A percentile compares a stretch with the other conserved stretches of the same genome.
Evolutionary conservation across 2,329 filamentous ascomycete species (phyloP).

Genomic region (Calonectria multiphialidica): DNA sequence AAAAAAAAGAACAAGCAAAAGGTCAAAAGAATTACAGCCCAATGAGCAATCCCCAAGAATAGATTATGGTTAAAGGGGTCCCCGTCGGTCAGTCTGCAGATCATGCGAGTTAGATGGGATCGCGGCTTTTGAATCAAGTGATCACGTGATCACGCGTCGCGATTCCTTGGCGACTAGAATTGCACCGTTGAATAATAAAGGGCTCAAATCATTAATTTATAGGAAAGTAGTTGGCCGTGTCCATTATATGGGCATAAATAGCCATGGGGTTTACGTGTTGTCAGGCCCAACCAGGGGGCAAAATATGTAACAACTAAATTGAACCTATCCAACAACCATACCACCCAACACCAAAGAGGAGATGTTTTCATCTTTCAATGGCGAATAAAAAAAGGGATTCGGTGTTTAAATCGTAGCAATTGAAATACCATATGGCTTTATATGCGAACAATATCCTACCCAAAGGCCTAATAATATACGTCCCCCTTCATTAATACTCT

Average conservation of each 20-base stretch:
- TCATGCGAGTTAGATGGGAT: background rate
- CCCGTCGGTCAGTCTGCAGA: background rate
- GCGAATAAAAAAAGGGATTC: background rate
- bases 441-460: background rate
- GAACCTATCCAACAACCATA: background rate
- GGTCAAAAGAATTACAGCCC: no score
- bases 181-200: background rate
- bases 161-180: background rate
- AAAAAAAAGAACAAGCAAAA: background rate
- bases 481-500: slow-evolving; percentile 63
- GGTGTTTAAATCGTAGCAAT: background rate
- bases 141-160: background rate
- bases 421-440: background rate
- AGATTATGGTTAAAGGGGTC: background rate
- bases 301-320: background rate
- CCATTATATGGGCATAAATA: no score
- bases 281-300: no score
- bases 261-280: background rate
- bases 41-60: background rate
- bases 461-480: slow-evolving; percentile 54
- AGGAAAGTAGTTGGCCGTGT: background rate
- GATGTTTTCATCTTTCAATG: no score
- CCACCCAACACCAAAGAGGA: background rate
- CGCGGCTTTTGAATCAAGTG: background rate
- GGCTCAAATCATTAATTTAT: background rate